Base-by-base conservation (phyloP, 2,329 filamentous ascomycete species). In the Ceratocystis huliohia region DNA sequence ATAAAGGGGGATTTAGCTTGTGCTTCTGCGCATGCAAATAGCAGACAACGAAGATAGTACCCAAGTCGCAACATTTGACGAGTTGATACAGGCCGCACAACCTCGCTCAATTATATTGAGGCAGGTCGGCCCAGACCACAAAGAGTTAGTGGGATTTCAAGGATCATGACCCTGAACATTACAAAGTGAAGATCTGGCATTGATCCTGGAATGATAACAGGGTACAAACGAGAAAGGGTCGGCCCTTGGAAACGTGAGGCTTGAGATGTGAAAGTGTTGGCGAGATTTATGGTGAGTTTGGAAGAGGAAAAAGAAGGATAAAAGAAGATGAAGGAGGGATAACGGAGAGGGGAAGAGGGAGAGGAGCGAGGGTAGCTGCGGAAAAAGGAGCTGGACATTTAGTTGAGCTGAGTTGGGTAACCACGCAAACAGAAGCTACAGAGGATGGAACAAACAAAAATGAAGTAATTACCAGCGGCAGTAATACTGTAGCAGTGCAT, bases 181-280 rank as follows among this genome's bases (percentile, higher is more conserved):
- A 46, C 44, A 48, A 50, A 50, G 41, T n/a, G 61, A 63, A 37
- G 45, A 30, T 48, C 30, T 33, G 25, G 45, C 46, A 48, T 30
- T 63, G 41, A 33, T 33, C 44, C 61, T 48, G 61, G 61, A 41
- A 50, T 63, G 41, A 28, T 45, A 28, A 30, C 61, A 63, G 61
- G 61, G 61, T 48, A 30, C 44, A 63, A 63, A 63, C 61, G 33
- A 63, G 61, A 63, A 41, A 46, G 61, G 46, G 44, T 20, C 44
- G 30, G 61, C 33, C 44, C 61, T 50, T 50, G 25, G 45, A 63
- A 63, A 50, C 61, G 46, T 48, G 22, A 63, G 44, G 56, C 56
- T 59, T 59, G 56, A 37, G 17, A 33, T n/a, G 17, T 59, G 53
- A 57, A 59, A 8, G 56, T 59, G 56, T 37, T 50, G 61, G 46